Base-by-base conservation (phyloP, 2,329 filamentous ascomycete genomes). In the Penicillium polonicum region DNA sequence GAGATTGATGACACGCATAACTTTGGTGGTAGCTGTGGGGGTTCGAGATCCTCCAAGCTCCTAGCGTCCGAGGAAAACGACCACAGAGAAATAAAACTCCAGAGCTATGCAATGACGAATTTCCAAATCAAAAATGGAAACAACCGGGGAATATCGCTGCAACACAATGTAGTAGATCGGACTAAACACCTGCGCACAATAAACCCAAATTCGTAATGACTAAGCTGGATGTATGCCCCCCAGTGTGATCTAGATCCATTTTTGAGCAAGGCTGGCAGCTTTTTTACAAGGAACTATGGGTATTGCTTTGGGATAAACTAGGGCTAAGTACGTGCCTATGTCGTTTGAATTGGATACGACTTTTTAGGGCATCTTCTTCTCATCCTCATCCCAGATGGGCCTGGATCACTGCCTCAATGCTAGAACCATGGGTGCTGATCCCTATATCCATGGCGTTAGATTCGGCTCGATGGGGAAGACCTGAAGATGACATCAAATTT, bases 401-500 rank as follows among this genome's bases (percentile, higher is more conserved):
- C 41, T 13, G n/a, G 41, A 41, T 29, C 21, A 52, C 35, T 27
- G 27, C 52, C 15, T 49, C 35, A 21, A 49, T 33, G 15, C 21
- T 48, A 27, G 41, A 48, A 36, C 57, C 53, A 39, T 36, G 53
- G 53, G 35, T n/a, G 5, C 17, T 5, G 23, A 27, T 29, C 8
- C 12, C 5, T 33, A 31, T 23, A 38, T 13, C 33, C 51, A 39
- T 29, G 51, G 51, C 9, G 10, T 44, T 19, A 6, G 13, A 23
- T 5, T 31, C 17, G 39, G 41, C 23, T 21, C 31, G 4, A 36
- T n/a, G 17, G 9, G n/a, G 21, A 39, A 39, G 31, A 25, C 17
- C 12, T 23, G 29, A 15, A 19, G 17, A 55, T 59, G 57, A 59
- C 52, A 59, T 59, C 52, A 59, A 59, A 35, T 1, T 21, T 12